Base-by-base conservation (phyloP, 371 early-diverging fungal genomes). In the Quaeritorhiza haematococci region DNA sequence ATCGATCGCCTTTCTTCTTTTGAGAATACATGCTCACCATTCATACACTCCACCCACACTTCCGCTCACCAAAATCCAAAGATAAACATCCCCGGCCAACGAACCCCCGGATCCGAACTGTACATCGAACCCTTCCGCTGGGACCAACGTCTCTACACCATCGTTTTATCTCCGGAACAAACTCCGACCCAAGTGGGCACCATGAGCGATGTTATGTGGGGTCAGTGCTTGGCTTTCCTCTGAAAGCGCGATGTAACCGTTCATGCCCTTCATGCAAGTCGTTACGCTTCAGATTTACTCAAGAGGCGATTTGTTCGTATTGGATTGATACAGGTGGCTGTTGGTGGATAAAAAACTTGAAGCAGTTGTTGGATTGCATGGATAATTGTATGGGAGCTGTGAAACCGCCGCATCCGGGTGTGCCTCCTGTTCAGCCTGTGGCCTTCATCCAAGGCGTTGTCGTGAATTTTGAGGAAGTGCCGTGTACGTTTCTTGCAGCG, bases 91-190 rank as follows among this genome's bases (percentile, higher is more conserved):
- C 85, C 82, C 3, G 84, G 79, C 4, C 69, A 74, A 33, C 68
- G 62, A 30, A 65, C 78, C 1, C 76, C 83, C 13, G 86, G 88
- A 38, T 71, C 69, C 4, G 78, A 79, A 32, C 62, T 74, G 23
- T 83, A 79, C 61, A 56, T 66, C 6, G 88, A 88, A 61, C 89
- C 89, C 19, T 88, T 87, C 35, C 71, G 89, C 8, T 88, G 89
- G 89, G 87, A 88, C 55, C 88, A 88, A 55, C 69, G 83, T 3
- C 65, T 88, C 26, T 74, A 68, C 34, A 76, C 86, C 7, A 66
- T 87, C 29, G 64, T 83, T 35, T 59, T 86, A 29, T 70, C 73
- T 46, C 81, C 80, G 8, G 66, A 73, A 6, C 58, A 33, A 13
- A 15, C 15, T 13, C 19, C 13, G 34, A 48, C 66, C 26, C 76